These are phyloP conservation scores for Chrysoporthe cubensis DNA, from an alignment of 2,329 filamentous ascomycete species.

Conservation along the genomic window DNA sequence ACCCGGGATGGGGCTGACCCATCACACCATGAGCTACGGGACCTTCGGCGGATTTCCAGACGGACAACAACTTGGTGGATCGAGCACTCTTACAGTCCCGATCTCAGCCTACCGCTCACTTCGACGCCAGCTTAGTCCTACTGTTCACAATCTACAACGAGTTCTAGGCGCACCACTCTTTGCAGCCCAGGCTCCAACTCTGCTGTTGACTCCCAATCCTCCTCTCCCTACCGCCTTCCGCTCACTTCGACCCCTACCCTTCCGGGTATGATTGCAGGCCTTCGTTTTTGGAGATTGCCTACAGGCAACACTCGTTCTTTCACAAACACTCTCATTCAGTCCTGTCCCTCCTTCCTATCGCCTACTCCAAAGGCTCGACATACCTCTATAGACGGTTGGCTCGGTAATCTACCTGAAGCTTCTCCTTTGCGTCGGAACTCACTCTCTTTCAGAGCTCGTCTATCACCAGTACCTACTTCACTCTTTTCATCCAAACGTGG, in stretches of 20 bases:
- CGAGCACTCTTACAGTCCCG: background rate
- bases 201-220: background rate
- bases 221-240: background rate
- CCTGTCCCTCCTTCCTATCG: background rate
- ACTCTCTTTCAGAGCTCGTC: background rate
- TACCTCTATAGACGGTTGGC: slow-evolving; percentile 15
- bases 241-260: background rate
- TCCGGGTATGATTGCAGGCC: slow-evolving; percentile 2
- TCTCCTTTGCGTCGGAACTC: slow-evolving; percentile 1
- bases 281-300: slow-evolving; percentile 11
- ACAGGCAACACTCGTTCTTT: background rate
- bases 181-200: background rate
- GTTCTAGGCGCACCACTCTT: background rate
- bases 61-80: background rate
- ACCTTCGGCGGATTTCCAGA: background rate
- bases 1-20: background rate
- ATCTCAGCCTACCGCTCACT: background rate
- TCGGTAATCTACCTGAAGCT: slow-evolving; percentile 13
- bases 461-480: slow-evolving; percentile 3
- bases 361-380: background rate
- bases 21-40: background rate
- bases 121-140: background rate
- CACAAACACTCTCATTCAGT: background rate
- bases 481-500: slow-evolving; percentile 9
- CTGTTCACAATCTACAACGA: background rate